A percentile compares a stretch with the other conserved stretches of the same genome.
phyloP scores from a whole-genome alignment of 2,329 filamentous ascomycete genomes.

The Acrocalymma vagum region DNA sequence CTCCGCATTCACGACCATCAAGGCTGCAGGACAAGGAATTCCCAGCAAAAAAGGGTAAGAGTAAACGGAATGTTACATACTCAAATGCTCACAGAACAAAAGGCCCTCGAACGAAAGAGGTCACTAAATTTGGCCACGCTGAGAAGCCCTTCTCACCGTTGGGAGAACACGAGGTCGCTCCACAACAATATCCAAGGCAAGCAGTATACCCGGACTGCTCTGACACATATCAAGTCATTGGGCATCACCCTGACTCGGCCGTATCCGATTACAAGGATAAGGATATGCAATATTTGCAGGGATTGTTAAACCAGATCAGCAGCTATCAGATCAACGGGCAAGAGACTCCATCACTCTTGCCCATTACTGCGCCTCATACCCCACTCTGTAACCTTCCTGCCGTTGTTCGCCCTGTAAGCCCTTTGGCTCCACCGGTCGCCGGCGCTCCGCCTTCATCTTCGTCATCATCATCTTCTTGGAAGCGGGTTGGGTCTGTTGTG shows the following conservation, averaged over 20 bases:
- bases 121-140: too few species aligned
- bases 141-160: conserved; percentile 9
- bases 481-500: conserved; percentile 6
- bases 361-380: neutral
- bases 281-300: conserved; percentile 8
- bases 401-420: conserved; percentile 1
- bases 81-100: too few species aligned
- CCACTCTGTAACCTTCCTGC: conserved; percentile 2
- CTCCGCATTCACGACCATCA: too few species aligned
- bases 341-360: neutral
- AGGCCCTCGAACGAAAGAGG: too few species aligned
- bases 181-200: conserved; percentile 10
- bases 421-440: conserved; percentile 16
- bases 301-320: conserved; percentile 1
- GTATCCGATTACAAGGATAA: conserved; percentile 1
- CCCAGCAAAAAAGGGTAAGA: conserved; percentile 4
- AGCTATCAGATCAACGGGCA: conserved; percentile 2
- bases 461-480: too few species aligned
- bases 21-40: conserved; percentile 28
- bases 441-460: too few species aligned
- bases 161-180: conserved; percentile 6
- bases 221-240: neutral
- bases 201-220: too few species aligned
- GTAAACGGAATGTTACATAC: neutral
- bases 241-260: neutral